Percentiles rank a stretch among this genome's conserved stretches.
Conservation (phyloP, 345 rosid genomes). For the Lepidium sativum region DNA sequence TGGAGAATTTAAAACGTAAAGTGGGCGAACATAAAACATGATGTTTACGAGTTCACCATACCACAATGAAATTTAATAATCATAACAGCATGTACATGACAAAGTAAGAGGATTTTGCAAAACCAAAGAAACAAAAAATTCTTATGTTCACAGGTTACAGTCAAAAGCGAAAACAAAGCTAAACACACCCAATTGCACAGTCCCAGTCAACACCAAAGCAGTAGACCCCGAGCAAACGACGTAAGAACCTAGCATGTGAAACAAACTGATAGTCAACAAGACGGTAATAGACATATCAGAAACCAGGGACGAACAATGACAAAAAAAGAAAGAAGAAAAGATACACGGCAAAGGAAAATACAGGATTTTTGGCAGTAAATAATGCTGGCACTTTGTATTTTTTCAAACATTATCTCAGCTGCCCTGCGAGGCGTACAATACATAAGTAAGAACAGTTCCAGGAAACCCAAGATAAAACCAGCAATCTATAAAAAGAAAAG, state of each 20-base stretch:
- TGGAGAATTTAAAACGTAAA: neutral
- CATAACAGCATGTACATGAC: too few relatives aligned
- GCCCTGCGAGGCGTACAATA: constrained; percentile 40
- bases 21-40: neutral
- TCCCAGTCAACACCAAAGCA: constrained; percentile 90
- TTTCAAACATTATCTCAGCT: constrained; percentile 86
- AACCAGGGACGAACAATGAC: neutral
- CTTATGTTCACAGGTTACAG: neutral
- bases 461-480: neutral
- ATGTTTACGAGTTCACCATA: neutral
- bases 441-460: neutral
- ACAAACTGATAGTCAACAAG: neutral
- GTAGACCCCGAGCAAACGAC: constrained; percentile 93
- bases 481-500: neutral
- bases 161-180: too few relatives aligned
- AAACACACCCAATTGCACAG: too few relatives aligned
- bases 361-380: constrained; percentile 93
- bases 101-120: neutral
- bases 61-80: neutral
- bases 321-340: neutral
- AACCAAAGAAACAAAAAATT: neutral
- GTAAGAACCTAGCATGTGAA: constrained; percentile 59
- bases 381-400: constrained; percentile 83
- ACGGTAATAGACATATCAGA: neutral
- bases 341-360: constrained; percentile 30